Base-by-base conservation (phyloP, 805 yeast species). In the Suhomyces emberorum region DNA sequence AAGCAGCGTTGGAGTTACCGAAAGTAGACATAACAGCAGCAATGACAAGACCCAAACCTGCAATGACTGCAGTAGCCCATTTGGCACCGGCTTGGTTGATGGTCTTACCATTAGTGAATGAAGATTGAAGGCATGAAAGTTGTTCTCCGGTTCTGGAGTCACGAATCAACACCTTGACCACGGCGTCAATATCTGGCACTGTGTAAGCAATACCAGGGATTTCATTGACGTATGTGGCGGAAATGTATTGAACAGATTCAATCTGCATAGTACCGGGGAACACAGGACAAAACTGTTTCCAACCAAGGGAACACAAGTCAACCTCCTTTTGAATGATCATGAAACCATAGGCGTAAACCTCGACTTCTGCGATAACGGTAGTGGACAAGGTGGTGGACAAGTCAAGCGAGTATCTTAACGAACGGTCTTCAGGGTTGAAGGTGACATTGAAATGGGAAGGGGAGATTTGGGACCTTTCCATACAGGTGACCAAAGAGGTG, bases 11-110 rank as follows among this genome's bases (percentile, higher is more conserved):
- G 7, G 95, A 84, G 59, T 84, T 85, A 39, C 96, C 96, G 57
- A 83, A 81, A 3, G 89, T 75, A 3, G 95, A 80, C 42, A 88
- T 69, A n/a, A 83, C 44, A 4, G 95, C 89, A n/a, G 95, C 85
- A 12, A 81, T 72, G 30, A 88, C 63, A 41, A 89, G 61, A n/a
- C 96, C 96, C 20, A 86, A 59, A 44, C 96, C 96, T 1, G 95
- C 88, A 50, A 88, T 70, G 15, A 83, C 81, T 1, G 97, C 97
- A 14, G 96, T 87, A 27, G 87, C 95, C 97, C 97, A 89, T 61
- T 85, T 83, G 39, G 83, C 55, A 14, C 61, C 61, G 5, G 47
- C 69, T 54, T 87, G 95, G 29, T 38, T 39, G 19, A 88, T 91
- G 2, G 95, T 81, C 51, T 81, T 84, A 24, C 89, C 88, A 55